These are phyloP conservation scores for Debaryomycetaceae sp. DNA, from an alignment of 1,139 yeast genomes.

Conservation along the genomic window DNA sequence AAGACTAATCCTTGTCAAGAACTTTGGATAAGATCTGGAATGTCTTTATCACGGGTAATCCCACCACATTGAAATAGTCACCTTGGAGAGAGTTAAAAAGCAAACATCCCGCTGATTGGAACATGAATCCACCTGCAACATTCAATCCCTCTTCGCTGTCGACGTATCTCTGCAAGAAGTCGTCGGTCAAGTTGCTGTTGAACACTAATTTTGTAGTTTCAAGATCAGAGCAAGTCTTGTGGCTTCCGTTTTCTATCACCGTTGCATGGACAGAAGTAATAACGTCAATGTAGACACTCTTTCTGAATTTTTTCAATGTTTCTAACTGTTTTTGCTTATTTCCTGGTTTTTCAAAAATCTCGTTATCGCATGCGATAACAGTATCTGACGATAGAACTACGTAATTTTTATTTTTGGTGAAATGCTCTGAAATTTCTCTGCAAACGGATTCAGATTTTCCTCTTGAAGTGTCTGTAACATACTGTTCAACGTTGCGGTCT, in stretches of 20 bases:
- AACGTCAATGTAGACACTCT: conserved; percentile 49
- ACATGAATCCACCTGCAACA: conserved; percentile 93
- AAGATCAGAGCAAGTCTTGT: conserved; percentile 6
- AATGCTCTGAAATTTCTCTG: neutral
- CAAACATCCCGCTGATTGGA: conserved; percentile 70
- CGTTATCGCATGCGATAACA: conserved; percentile 58
- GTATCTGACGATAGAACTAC: conserved; percentile 82
- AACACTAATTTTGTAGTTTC: conserved; percentile 28
- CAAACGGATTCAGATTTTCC: conserved; percentile 55
- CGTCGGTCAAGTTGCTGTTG: conserved; percentile 42
- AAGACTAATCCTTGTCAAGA: too few species aligned
- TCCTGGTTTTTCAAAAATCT: conserved; percentile 75
- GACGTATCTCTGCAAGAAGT: conserved; percentile 58
- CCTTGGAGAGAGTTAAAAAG: conserved; percentile 66
- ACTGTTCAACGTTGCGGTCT: conserved; percentile 48
- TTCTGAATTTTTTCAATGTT: conserved; percentile 49
- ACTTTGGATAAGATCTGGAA: conserved; percentile 19
- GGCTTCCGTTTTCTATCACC: conserved; percentile 29
- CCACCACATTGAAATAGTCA: conserved; percentile 86
- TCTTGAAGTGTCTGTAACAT: conserved; percentile 68
- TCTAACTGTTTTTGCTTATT: conserved; percentile 35
- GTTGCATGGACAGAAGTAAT: conserved; percentile 66
- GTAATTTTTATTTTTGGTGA: conserved; percentile 4
- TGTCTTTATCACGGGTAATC: conserved; percentile 70
- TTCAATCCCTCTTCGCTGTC: conserved; percentile 67